Percentiles rank a stretch among this genome's conserved stretches.
Conservation (phyloP, 208 protist genomes). For the Baffinella frigidus region DNA sequence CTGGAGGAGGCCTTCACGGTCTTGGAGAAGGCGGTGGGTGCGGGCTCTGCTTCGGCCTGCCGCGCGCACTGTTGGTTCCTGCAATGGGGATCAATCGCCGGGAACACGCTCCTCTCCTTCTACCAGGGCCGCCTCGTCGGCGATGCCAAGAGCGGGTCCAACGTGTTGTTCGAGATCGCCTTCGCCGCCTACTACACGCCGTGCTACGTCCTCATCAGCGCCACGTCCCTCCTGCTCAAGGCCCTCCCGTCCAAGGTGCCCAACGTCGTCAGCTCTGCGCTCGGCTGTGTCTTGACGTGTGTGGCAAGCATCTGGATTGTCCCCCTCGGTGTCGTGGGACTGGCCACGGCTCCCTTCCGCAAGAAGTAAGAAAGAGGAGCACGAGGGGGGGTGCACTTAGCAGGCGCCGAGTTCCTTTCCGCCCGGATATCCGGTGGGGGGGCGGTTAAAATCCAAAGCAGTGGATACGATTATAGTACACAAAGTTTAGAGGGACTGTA, state of each 20-base stretch:
- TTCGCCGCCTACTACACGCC: slow-evolving; percentile 12
- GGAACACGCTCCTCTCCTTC: slow-evolving; percentile 1
- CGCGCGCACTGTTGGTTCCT: background rate
- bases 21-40: background rate
- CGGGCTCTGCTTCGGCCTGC: background rate
- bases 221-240: background rate
- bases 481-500: too few relatives aligned
- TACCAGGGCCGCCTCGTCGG: background rate
- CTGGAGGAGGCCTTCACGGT: background rate
- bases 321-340: background rate
- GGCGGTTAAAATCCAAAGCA: too few relatives aligned
- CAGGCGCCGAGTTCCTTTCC: too few relatives aligned
- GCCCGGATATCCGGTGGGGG: too few relatives aligned
- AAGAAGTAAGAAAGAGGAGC: background rate
- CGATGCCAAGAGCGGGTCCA: background rate
- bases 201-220: background rate
- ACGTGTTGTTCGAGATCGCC: background rate
- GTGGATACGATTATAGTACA: too few relatives aligned
- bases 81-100: background rate
- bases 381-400: too few relatives aligned
- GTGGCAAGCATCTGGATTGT: background rate
- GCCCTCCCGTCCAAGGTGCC: background rate
- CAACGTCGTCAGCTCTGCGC: background rate
- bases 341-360: background rate
- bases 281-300: background rate